Evolutionary conservation across 352 stramenopile genomes (phyloP), one percentile per base, ranked within the genome.

Genomic region (Phytopythium oedochilum): DNA sequence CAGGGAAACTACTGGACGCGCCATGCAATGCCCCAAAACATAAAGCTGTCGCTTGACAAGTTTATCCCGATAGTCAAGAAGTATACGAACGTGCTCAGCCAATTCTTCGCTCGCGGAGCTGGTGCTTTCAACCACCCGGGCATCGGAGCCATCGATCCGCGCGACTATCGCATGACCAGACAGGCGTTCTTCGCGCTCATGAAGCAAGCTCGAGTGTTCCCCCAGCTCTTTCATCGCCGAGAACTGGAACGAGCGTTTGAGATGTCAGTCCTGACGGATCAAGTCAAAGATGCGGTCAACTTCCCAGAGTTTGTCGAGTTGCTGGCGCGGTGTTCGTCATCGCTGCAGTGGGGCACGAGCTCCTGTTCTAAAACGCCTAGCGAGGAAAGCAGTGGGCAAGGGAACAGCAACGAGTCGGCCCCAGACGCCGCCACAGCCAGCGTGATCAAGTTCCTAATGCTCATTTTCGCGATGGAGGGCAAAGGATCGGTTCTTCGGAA

Each of bases 391-490:
- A 40, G 32, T 20, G 62, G 68, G 2, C 7, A 11, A 18, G 3
- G 29, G 20, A 46, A 9, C 22, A 22, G 22, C 12, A 18, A n/a
- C 20, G 39, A 45, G 11, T 10, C 1, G 39, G 26, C 9, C n/a
- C 0, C 40, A 18, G 22, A 29, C 11, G 12, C 40, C 40, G 40
- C 29, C 12, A 74, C 69, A 5, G 53, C 69, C 7, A 52, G 75
- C 11, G 66, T 83, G 5, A 63, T 90, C 31, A 81, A 83, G 47
- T 90, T 90, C 42, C 59, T 86, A 7, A 90, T 90, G 77, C 59
- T 90, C 12, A 53, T 90, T 15, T 90, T 90, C n/a, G 73, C 77
- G 0, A 90, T 90, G 77, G 79, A 90, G 65, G 79, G 79, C 3
- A 69, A 61, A 42, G 79, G 79, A 6, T 84, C 79, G 0, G 68